Evolutionary conservation across 2,329 filamentous ascomycete genomes (phyloP), one percentile per base, ranked within the genome.

Genomic region (Fusarium circinatum): DNA sequence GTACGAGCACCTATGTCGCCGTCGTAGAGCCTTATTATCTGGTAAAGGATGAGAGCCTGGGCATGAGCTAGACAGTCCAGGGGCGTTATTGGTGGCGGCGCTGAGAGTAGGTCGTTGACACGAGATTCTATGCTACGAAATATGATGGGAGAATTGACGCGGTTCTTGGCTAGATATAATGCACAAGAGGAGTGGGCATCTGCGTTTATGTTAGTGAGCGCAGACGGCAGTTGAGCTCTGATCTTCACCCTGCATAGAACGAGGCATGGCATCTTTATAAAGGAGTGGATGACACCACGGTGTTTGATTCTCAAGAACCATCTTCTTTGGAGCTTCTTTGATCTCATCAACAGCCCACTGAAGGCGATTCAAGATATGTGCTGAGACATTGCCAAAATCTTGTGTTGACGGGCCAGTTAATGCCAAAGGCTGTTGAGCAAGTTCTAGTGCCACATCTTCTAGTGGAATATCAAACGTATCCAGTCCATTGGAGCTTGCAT

Each of bases 241-340:
- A 26, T 49, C n/a, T 68, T 48, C 70, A 85, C 86, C 87, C 81
- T 89, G 85, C 74, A 90, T 84, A 2, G 78, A 81, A 36, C 79
- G 79, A 2, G 88, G 89, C 86, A 90, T 89, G 14, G 76, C 63
- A 5, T 86, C 82, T n/a, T 80, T 80, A 66, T 89, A 90, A 0
- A 90, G 80, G n/a, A 81, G 77, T 1, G 81, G 80, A 70, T 90
- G 89, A 36, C 82, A 85, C 89, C 89, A 90, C 1, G 87, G 86
- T 0, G 87, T 88, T 56, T 84, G 79, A 22, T 83, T 87, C 51
- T 86, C 82, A 14, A 83, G 66, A 1, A 89, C 84, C 84, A 90
- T 87, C 51, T 70, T 83, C n/a, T 67, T 68, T 1, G 85, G 84
- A 3, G 88, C 84, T 61, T 86, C 83, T 49, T 86, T 85, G 22